Percentiles rank a stretch among this genome's conserved stretches.
Evolutionary conservation across 78 protist species (phyloP).

Genomic region (Dictyostelium capitatum): DNA sequence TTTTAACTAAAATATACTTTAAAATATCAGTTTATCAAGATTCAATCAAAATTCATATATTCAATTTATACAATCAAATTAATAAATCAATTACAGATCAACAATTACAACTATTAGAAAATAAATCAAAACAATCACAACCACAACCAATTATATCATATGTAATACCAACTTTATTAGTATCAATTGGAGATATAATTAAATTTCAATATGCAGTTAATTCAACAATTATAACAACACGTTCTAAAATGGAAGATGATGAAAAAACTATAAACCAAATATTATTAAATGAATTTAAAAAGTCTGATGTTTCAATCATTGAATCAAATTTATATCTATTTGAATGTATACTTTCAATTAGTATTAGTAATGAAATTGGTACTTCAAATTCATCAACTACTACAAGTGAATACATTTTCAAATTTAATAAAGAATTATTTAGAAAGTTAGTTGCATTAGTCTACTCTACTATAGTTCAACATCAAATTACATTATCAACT

Average conservation of each 20-base stretch:
- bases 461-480: not conserved
- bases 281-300: constrained; percentile 15
- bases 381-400: not conserved
- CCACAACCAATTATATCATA: constrained; percentile 28
- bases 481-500: constrained; percentile 21
- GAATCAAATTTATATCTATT: constrained; percentile 24
- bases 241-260: not conserved
- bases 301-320: constrained; percentile 19
- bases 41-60: not conserved
- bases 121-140: not conserved
- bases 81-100: not conserved
- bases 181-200: constrained; percentile 3
- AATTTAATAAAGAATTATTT: constrained; percentile 16
- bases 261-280: not conserved
- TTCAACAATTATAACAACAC: not conserved
- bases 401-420: not conserved
- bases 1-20: constrained; percentile 10
- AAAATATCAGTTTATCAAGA: not conserved
- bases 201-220: not conserved
- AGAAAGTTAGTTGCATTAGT: constrained; percentile 36
- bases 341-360: constrained; percentile 19
- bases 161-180: not conserved
- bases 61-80: constrained; percentile 4
- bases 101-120: not conserved
- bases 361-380: constrained; percentile 9